Evolutionary conservation across 2,329 filamentous ascomycete species (phyloP).

Genomic region (Aspergillus piperis): DNA sequence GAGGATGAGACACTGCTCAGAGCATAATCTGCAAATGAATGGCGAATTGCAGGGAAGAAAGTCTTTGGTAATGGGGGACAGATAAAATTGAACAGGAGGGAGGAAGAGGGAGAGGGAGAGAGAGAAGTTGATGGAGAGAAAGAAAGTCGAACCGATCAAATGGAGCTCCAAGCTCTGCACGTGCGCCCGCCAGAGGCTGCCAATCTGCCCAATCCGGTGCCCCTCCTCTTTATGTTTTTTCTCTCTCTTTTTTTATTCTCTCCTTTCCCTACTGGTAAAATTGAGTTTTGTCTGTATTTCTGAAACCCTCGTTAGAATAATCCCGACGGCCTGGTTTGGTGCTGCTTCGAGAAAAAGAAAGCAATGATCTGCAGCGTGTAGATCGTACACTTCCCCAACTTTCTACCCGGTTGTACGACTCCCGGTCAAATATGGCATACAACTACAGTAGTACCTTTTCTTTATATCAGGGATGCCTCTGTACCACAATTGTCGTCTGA

Average conservation of each 20-base stretch:
- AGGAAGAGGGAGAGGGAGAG: not conserved
- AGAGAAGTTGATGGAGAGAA: slow-evolving; percentile 12
- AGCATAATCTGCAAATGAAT: not conserved
- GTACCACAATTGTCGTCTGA: not conserved
- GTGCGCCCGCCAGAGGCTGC: slow-evolving; percentile 21
- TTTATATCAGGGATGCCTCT: not conserved
- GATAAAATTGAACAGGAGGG: not conserved
- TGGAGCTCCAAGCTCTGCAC: slow-evolving; percentile 25
- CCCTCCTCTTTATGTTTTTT: not conserved
- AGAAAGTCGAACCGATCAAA: slow-evolving; percentile 6
- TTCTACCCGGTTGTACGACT: slow-evolving; percentile 1
- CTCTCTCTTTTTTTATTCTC: not conserved
- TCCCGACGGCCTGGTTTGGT: not conserved
- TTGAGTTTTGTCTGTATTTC: too few relatives aligned
- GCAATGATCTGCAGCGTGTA: not conserved
- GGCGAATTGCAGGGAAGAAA: not conserved
- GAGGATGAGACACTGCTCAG: slow-evolving; percentile 6
- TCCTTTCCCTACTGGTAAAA: not conserved
- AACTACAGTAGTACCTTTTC: not conserved
- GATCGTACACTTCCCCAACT: not conserved
- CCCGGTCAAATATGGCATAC: slow-evolving; percentile 1
- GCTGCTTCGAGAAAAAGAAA: not conserved
- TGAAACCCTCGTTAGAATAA: too few relatives aligned
- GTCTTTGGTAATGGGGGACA: not conserved
- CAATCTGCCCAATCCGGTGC: slow-evolving; percentile 11